Evolutionary conservation across 371 early-diverging fungal genomes (phyloP).

Genomic region (Syncephalastrum contaminatum): DNA sequence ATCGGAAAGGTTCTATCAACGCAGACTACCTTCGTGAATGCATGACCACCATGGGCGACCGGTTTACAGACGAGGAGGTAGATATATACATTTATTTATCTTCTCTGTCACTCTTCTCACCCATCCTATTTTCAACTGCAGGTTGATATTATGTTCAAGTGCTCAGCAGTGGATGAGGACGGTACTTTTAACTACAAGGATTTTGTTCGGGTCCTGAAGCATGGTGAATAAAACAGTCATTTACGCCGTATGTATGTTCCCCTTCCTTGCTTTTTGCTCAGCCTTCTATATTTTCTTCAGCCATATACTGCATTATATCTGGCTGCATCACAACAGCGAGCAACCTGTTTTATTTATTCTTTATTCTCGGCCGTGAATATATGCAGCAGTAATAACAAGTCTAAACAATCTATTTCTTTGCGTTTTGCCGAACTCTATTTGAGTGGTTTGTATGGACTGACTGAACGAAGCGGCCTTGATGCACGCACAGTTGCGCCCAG

Average conservation of each 20-base stretch:
- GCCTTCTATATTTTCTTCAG: background rate
- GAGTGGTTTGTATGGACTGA: too few relatives aligned
- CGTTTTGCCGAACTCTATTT: too few relatives aligned
- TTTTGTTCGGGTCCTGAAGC: conserved; percentile 90
- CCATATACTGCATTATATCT: too few relatives aligned
- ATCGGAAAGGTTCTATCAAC: conserved; percentile 77
- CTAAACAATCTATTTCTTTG: too few relatives aligned
- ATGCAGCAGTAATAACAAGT: too few relatives aligned
- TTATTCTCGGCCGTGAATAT: too few relatives aligned
- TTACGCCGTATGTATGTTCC: background rate
- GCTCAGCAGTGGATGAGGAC: conserved; percentile 76
- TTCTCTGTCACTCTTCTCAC: background rate
- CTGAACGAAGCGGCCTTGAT: too few relatives aligned
- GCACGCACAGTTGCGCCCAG: too few relatives aligned
- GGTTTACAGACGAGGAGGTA: conserved; percentile 90
- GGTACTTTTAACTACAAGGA: conserved; percentile 89
- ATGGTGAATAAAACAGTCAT: conserved; percentile 70
- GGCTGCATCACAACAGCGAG: too few relatives aligned
- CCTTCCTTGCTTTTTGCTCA: background rate
- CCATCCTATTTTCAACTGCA: conserved; percentile 19
- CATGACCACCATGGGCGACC: conserved; percentile 89
- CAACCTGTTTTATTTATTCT: too few relatives aligned
- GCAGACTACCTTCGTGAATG: conserved; percentile 79
- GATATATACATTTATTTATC: conserved; percentile 1
- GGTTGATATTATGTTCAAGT: conserved; percentile 94